Evolutionary conservation across 257 asterid species (phyloP), one percentile per base, ranked within the genome.

Genomic region (Rubia yunnanensis): DNA sequence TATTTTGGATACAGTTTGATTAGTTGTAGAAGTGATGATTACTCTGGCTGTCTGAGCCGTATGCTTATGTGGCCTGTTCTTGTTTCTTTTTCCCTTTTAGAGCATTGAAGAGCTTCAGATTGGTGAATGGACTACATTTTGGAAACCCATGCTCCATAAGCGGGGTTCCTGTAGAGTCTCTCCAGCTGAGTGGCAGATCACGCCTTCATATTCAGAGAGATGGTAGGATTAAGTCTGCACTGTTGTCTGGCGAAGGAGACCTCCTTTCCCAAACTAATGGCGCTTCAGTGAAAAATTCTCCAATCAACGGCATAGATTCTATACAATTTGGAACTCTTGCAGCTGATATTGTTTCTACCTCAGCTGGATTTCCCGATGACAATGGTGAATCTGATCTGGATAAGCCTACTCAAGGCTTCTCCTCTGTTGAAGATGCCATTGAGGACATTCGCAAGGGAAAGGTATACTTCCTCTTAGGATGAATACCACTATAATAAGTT

Each of bases 391-490:
- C 67, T 35, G 91, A 84, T 71, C 66, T 94, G 79, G 99, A 94
- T 77, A 36, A 52, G 48, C 96, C 97, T 2, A 81, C 88, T 15
- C 72, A 71, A 81, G 98, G 95, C 69, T 90, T 94, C 81, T 85
- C 98, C 1, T 81, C 87, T 62, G 80, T 94, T 38, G 34, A 81
- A 1, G 98, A 86, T 60, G 98, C 98, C 78, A 83, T 94, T 62
- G 85, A 94, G 52, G 99, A 90, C 72, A 83, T 94, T 68, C 92
- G 92, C 41, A 57, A 85, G 17, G 99, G 99, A 77, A 94, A 94
- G 94, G 98, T 88, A 36, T 38, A 79, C 27, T 64, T 53, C 70
- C 32, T 32, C 34, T 48, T 63, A 30, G 65, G 70, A 69, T 23
- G 70, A 15, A 30, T 65, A 68, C 50, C 60, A 32, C 23, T 63